These are phyloP conservation scores for Clarireedia monteithiana DNA, from an alignment of 2,329 filamentous ascomycete species.

Conservation along the genomic window DNA sequence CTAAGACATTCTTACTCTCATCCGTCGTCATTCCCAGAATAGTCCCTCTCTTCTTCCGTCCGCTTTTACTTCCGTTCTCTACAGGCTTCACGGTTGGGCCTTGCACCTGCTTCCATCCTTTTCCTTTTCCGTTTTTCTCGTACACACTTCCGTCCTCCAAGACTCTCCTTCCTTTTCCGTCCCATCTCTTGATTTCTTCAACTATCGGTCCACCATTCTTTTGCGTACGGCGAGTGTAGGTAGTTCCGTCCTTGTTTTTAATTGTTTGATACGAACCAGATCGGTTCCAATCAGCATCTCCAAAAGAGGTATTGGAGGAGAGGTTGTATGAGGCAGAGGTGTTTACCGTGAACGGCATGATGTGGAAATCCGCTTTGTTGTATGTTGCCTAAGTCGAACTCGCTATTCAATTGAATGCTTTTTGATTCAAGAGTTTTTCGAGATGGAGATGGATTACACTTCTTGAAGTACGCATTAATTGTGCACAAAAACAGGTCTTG, in stretches of 20 bases:
- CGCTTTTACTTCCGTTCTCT: background rate
- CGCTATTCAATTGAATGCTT: background rate
- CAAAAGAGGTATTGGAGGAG: slow-evolving; percentile 1
- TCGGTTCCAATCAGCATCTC: background rate
- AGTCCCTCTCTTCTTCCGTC: background rate
- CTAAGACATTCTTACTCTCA: background rate
- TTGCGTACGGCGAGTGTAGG: slow-evolving; percentile 4
- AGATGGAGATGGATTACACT: background rate
- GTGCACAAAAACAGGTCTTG: background rate
- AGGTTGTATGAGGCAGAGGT: slow-evolving; percentile 4
- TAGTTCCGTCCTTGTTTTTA: slow-evolving; percentile 6
- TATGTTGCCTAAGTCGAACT: background rate
- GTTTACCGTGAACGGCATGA: slow-evolving; percentile 7
- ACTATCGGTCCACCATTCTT: slow-evolving; percentile 2
- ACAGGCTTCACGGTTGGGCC: slow-evolving; percentile 1
- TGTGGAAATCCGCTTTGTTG: background rate
- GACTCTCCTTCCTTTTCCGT: slow-evolving; percentile 4
- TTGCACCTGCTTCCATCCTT: slow-evolving; percentile 4
- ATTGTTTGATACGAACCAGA: slow-evolving; percentile 2
- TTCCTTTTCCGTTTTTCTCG: slow-evolving; percentile 8
- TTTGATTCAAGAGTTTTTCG: background rate
- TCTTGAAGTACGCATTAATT: background rate
- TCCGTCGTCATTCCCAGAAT: slow-evolving; percentile 7
- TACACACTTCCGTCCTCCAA: slow-evolving; percentile 8
- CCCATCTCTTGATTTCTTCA: slow-evolving; percentile 7